Evolutionary conservation across 1,284 basidiomycete species (phyloP).

Genomic region (Ustilago nuda): DNA sequence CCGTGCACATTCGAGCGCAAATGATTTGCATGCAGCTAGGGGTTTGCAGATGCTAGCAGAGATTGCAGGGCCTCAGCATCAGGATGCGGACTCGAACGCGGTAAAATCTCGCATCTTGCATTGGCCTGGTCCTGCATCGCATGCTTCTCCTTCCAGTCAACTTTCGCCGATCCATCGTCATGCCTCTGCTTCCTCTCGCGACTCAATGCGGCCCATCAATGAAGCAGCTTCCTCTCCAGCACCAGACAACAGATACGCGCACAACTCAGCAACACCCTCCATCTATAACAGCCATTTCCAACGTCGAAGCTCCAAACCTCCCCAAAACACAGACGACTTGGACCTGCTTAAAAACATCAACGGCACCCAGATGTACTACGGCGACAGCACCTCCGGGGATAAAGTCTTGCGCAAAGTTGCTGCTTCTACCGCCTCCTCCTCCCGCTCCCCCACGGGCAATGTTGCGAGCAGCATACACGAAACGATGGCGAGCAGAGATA

Average conservation of each 20-base stretch:
- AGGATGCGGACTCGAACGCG: conserved; percentile 36
- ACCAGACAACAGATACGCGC: conserved; percentile 2
- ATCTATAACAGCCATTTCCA: conserved; percentile 13
- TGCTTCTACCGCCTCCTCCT: conserved; percentile 6
- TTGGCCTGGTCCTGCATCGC: conserved; percentile 26
- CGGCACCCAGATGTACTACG: conserved; percentile 42
- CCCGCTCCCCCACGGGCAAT: conserved; percentile 8
- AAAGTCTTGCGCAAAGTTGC: conserved; percentile 29
- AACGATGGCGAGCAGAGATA: conserved; percentile 29
- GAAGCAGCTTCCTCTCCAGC: background rate
- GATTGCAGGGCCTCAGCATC: conserved; percentile 42
- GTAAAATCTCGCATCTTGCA: conserved; percentile 35
- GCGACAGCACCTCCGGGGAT: conserved; percentile 23
- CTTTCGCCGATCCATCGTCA: conserved; percentile 7
- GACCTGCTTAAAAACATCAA: conserved; percentile 40
- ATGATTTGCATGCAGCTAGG: conserved; percentile 37
- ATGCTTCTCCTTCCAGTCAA: conserved; percentile 19
- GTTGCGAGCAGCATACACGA: conserved; percentile 19
- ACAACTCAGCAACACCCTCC: background rate
- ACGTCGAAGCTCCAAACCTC: conserved; percentile 8
- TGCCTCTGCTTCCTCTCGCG: conserved; percentile 1
- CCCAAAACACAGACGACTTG: conserved; percentile 11
- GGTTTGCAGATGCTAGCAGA: conserved; percentile 51
- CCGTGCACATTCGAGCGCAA: conserved; percentile 16
- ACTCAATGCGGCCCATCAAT: conserved; percentile 1